phyloP scores from a whole-genome alignment of 139 green algal species.

The Zygnema circumcarinatum region DNA sequence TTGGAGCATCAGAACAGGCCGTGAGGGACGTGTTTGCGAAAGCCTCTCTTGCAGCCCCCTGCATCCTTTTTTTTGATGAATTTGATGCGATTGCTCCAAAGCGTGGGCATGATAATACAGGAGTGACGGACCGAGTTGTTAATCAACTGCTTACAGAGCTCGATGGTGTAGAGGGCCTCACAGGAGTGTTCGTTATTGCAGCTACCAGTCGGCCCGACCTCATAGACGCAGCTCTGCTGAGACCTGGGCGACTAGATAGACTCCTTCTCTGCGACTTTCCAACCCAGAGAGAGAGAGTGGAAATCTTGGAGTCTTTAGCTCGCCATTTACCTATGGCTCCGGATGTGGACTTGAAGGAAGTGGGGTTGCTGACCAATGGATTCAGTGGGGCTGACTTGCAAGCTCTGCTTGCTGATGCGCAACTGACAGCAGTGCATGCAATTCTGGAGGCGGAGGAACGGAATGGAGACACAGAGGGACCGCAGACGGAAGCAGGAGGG shows the following conservation, averaged over 20 bases:
- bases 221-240: constrained; percentile 65
- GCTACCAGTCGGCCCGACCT: constrained; percentile 77
- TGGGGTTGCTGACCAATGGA: constrained; percentile 42
- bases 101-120: constrained; percentile 92
- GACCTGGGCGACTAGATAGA: constrained; percentile 61
- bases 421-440: constrained; percentile 59
- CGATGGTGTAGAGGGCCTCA: constrained; percentile 91
- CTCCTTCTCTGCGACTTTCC: constrained; percentile 64
- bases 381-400: constrained; percentile 64
- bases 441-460: constrained; percentile 38
- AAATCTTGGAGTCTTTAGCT: constrained; percentile 56
- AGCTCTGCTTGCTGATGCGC: constrained; percentile 60
- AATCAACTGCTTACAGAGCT: constrained; percentile 98
- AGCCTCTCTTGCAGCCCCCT: constrained; percentile 84
- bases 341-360: constrained; percentile 59
- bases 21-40: constrained; percentile 87
- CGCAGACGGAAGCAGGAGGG: not conserved
- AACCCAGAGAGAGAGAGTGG: constrained; percentile 25
- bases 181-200: constrained; percentile 88
- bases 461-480: not conserved
- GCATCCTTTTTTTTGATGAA: constrained; percentile 99
- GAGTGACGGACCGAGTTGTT: constrained; percentile 92
- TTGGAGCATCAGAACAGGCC: constrained; percentile 80
- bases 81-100: constrained; percentile 96
- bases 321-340: constrained; percentile 44